Evolutionary conservation across 164 flowering plant genomes (phyloP), one percentile per base, ranked within the genome.

Genomic region (Stephania japonica): DNA sequence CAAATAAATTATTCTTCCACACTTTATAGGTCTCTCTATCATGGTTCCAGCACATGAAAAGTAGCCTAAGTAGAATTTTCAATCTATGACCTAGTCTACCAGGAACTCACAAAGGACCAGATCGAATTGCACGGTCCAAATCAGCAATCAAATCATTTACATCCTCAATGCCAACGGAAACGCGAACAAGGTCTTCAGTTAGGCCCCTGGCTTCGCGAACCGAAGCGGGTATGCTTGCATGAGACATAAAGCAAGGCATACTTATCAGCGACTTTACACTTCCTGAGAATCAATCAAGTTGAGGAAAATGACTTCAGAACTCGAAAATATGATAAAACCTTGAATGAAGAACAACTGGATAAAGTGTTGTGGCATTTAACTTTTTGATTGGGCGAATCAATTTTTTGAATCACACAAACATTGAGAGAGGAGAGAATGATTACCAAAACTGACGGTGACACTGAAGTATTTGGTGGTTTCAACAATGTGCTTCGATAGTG

Each of bases 191-290:
- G 83, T 96, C 99, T 80, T 93, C 97, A 21, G 91, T 90, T 41
- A 93, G 78, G 69, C 99, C 99, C 77, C 99, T 84, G 18, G 94
- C 88, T 77, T 93, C 93, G 1, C 99, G 94, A 23, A 88, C 94
- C 26, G 83, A 85, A 61, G 87, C 88, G 16, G 99, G 98, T 81
- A 96, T 93, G 81, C 89, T 86, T 75, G 98, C 95, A 86, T 96
- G 98, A 27, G 98, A 93, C 99, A 96, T 93, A 73, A 93, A 96
- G 87, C 99, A 91, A 3, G 98, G 98, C 94, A 96, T 75, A 90
- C 98, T 96, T 71, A 93, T 93, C 38, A 96, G 97, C 18, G 98
- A 93, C 83, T 96, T 96, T 73, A 93, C 98, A 81, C 99, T 92
- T 73, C 99, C 98, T 92, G 78, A 56, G 24, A 72, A 68, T 42